Evolutionary conservation across 768 basidiomycete genomes (phyloP).

Genomic region (Suillus decipiens): DNA sequence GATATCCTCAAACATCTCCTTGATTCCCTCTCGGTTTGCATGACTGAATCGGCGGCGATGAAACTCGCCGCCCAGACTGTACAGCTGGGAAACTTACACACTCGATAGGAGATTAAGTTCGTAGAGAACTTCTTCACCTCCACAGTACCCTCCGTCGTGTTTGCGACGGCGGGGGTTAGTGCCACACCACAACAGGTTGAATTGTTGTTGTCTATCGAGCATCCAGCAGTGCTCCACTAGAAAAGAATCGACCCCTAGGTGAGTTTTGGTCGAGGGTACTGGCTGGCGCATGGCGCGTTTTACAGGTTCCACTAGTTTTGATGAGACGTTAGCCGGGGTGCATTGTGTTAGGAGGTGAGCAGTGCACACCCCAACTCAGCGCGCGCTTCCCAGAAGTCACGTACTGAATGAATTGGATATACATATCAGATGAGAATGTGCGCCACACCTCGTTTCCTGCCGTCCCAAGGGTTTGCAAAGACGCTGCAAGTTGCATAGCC

Average conservation of each 20-base stretch:
- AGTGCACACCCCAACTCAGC: background rate
- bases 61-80: background rate
- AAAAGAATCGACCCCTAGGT: background rate
- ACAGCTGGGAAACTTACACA: background rate
- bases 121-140: background rate
- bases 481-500: background rate
- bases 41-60: background rate
- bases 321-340: background rate
- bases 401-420: background rate
- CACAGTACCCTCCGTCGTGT: background rate
- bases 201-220: background rate
- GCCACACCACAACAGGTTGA: background rate
- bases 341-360: background rate
- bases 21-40: background rate
- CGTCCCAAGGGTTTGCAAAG: background rate
- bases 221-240: background rate
- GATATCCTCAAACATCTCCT: background rate
- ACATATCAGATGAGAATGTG: background rate
- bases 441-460: background rate
- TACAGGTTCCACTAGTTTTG: background rate
- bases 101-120: background rate
- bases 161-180: background rate
- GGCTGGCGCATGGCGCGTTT: background rate
- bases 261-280: background rate
- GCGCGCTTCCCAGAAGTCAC: background rate